Evolutionary conservation across 2,329 filamentous ascomycete species (phyloP), one percentile per base, ranked within the genome.

Genomic region (Fusarium domesticum): DNA sequence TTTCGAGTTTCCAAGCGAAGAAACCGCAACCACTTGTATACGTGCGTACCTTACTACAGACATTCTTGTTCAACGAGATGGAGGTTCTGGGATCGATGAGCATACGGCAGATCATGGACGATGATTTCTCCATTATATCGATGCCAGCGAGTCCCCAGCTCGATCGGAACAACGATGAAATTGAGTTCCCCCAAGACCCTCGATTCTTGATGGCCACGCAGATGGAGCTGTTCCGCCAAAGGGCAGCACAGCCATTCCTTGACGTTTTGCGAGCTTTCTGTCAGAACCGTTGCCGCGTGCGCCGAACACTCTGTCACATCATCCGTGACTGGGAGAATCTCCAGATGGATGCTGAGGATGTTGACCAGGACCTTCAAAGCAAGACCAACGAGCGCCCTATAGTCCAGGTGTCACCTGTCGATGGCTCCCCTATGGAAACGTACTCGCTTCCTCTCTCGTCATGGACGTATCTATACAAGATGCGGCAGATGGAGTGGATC

Each of bases 391-490:
- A 89, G 63, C 68, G 77, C 33, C 76, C 85, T 3, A 64, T 85
- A 14, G 65, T 75, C 25, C 73, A 75, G 46, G 72, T 62, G 39
- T 68, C 69, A 2, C 57, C 62, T 2, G 43, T 54, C 18, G 50
- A 52, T 19, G 42, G 59, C 48, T 62, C 68, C 1, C 73, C 71
- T 38, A 70, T 69, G 3, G 77, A 84, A 35, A 71, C 80, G 1
- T 84, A 80, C 61, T 76, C 84, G 0, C 85, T 87, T 40, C 84
- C 89, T 0, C 74, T 97, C 1, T 89, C 87, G 1, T 90, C 87
- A 4, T 98, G 93, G 93, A 81, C 84, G 0, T 95, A 92, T 58
- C 79, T 91, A 47, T 88, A 95, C 67, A 97, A 96, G 66, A 76
- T 96, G n/a, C 81, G 80, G 20, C 81, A 92, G 59, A 89, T 96